Conservation (phyloP, 2,329 filamentous ascomycete genomes). For the Helminthosporium solani region DNA sequence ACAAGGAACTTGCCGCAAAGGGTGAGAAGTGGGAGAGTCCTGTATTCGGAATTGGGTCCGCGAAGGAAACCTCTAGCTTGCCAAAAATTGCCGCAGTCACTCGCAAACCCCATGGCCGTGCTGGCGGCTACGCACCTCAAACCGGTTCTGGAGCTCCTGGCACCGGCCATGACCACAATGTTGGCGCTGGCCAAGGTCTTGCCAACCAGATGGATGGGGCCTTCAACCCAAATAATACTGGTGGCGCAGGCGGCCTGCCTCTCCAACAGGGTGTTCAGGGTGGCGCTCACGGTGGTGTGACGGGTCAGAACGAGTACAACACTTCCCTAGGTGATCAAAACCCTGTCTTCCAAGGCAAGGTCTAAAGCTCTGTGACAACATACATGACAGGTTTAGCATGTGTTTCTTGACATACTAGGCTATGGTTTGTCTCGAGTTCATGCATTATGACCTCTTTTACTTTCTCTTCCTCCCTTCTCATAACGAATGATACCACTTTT, state of each 20-base stretch:
- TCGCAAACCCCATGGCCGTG: slow-evolving; percentile 59
- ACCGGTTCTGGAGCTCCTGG: slow-evolving; percentile 17
- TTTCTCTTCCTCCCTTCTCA: slow-evolving; percentile 18
- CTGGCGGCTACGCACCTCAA: slow-evolving; percentile 32
- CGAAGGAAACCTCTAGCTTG: slow-evolving; percentile 70
- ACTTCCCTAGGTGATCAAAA: slow-evolving; percentile 47
- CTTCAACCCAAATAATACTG: slow-evolving; percentile 29
- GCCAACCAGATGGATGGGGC: slow-evolving; percentile 50
- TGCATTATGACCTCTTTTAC: slow-evolving; percentile 23
- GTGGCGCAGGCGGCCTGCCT: slow-evolving; percentile 3
- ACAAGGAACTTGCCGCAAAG: slow-evolving; percentile 81
- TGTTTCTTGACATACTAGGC: neutral
- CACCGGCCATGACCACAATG: slow-evolving; percentile 8
- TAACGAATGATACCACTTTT: slow-evolving; percentile 36
- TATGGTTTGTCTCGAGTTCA: slow-evolving; percentile 6
- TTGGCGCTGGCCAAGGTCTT: slow-evolving; percentile 34
- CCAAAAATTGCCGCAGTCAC: slow-evolving; percentile 58
- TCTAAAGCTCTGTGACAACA: slow-evolving; percentile 19
- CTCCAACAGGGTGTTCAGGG: slow-evolving; percentile 2
- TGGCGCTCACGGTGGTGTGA: slow-evolving; percentile 13
- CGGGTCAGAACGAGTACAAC: slow-evolving; percentile 23
- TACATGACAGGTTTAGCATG: neutral
- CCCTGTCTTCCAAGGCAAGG: slow-evolving; percentile 45
- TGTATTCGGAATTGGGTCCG: slow-evolving; percentile 83
- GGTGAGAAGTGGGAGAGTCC: slow-evolving; percentile 94